Percentiles rank a stretch among this genome's conserved stretches.
phyloP scores from a whole-genome alignment of 495 filamentous ascomycete species.

The Viridothelium virens region DNA sequence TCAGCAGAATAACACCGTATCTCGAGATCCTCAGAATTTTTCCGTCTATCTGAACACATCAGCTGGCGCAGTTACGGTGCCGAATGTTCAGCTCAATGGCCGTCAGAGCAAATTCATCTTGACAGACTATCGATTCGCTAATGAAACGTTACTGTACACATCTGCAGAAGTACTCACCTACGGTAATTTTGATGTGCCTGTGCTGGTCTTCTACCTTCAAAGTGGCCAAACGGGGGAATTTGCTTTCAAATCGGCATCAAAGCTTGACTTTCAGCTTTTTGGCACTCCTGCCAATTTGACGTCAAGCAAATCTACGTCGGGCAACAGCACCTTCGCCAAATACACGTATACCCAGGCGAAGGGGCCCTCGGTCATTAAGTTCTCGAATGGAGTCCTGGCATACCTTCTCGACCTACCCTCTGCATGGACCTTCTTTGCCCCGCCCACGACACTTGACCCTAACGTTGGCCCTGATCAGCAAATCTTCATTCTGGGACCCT shows the following conservation, averaged over 20 bases:
- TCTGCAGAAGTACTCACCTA: constrained; percentile 54
- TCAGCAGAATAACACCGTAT: constrained; percentile 44
- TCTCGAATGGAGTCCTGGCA: constrained; percentile 41
- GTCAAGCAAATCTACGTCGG: constrained; percentile 8
- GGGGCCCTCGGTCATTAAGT: constrained; percentile 43
- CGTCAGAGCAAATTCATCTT: constrained; percentile 54
- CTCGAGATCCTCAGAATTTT: constrained; percentile 43
- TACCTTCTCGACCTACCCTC: constrained; percentile 45
- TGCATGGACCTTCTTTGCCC: constrained; percentile 52
- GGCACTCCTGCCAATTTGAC: constrained; percentile 12
- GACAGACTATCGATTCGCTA: constrained; percentile 49
- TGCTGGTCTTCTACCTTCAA: constrained; percentile 48
- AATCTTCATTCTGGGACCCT: constrained; percentile 21
- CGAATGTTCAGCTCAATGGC: constrained; percentile 46
- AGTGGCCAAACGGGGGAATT: constrained; percentile 51
- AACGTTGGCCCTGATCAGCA: constrained; percentile 28
- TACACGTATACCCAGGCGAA: constrained; percentile 41
- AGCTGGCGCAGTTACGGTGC: constrained; percentile 43
- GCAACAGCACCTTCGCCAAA: constrained; percentile 26
- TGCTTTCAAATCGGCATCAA: constrained; percentile 37
- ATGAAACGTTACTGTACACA: constrained; percentile 48
- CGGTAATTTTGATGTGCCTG: constrained; percentile 42
- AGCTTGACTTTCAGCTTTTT: constrained; percentile 15
- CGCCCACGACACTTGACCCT: constrained; percentile 46
- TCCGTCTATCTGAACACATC: constrained; percentile 49